Evolutionary conservation across 2,329 filamentous ascomycete genomes (phyloP), one percentile per base, ranked within the genome.

Genomic region (Phaeoacremonium minimum): DNA sequence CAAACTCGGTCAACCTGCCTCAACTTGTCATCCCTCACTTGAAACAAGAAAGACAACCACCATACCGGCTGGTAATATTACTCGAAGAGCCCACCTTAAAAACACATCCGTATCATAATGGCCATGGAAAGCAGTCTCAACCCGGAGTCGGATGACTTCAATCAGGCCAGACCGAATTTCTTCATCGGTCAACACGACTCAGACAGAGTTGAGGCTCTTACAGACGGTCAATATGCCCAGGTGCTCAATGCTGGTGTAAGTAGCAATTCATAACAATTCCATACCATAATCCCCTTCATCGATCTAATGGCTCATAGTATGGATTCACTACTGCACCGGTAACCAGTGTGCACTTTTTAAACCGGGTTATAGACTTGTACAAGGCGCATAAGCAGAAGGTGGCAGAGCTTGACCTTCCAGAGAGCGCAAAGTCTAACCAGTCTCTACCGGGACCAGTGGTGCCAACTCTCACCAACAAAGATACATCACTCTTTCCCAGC

Each of bases 301-400:
- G 9, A 9, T 9, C 9, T n/a, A 9, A 9, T 26, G 9, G 9
- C 22, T 9, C 22, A 15, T 47, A 90, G 85, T 87, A 91, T 66
- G 78, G 83, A 54, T 87, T 89, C 67, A 73, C 86, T 45, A 90
- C 86, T 5, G 81, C 80, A 14, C 83, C 85, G 34, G 82, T 94
- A 55, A 91, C 86, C 28, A 93, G 85, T 51, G 59, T 68, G 15
- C 72, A 80, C 51, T 93, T 91, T 58, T 81, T 80, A 44, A 67
- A 77, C 18, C 75, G 85, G 38, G 79, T 93, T 13, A 67, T 84
- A 46, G 65, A 68, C 16, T 66, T 86, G 18, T 66, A 86, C 19
- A 69, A 74, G 30, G 59, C 66, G 30, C 77, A 85, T 52, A 59
- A 76, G 15, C 62, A 72, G 32, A 56, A 65, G 28, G 54, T 55